Evolutionary conservation across 352 stramenopile genomes (phyloP), one percentile per base, ranked within the genome.

Genomic region (Pythium scleroteichum): DNA sequence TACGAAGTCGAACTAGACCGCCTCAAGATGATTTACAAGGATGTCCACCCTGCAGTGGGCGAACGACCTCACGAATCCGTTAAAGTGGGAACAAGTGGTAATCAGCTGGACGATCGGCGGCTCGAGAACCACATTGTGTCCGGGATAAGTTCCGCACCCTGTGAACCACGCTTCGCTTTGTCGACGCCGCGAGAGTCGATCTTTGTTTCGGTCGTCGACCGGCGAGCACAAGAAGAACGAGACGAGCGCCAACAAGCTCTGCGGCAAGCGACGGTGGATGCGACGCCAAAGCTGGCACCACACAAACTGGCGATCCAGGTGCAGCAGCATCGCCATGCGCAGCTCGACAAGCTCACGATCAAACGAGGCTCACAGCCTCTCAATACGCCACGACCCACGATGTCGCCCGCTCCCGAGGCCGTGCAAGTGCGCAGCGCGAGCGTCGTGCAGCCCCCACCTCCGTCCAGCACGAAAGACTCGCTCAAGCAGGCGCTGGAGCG

Each of bases 1-100:
- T 92, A 74, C 39, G 78, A 86, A 8, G 77, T 89, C n/a, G 82
- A 91, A 41, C 74, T 87, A 61, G 80, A 88, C 53, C 70, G 82
- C 0, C 59, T 92, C n/a, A 64, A 42, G 17, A 73, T 87, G 48
- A 89, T 89, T 26, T 91, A 87, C 60, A 66, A 61, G 6, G 62
- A 55, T 8, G 54, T 78, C 0, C 62, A 62, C 9, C 66, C 72
- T 14, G 35, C 24, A n/a, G 33, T 35, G 5, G 24, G 23, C 5
- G 24, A 49, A 16, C 27, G 6, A 8, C 20, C 45, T 35, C 4
- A 46, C 47, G 8, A 51, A 33, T 16, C 22, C 6, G 51, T 19
- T 24, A 38, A 3, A 46, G 29, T 26, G 5, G 20, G 17, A 19
- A 32, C 8, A 3, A 12, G 44, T 22, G 14, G 27, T 1, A 60